phyloP scores from a whole-genome alignment of 345 rosid genomes.

The Anacardium occidentale region DNA sequence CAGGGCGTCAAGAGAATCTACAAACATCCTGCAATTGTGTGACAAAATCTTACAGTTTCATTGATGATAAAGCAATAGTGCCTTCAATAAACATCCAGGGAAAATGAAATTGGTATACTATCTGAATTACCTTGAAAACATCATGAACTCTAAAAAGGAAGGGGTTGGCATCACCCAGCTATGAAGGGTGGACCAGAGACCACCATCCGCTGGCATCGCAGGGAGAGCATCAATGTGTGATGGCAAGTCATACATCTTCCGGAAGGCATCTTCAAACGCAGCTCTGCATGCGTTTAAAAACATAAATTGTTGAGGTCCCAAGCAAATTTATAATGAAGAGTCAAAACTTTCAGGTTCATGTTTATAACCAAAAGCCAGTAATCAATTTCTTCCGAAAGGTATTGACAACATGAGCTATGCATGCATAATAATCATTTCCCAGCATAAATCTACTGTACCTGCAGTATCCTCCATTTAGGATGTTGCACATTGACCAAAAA shows the following conservation, averaged over 20 bases:
- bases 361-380: not conserved
- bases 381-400: not conserved
- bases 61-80: not conserved
- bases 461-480: conserved; percentile 72
- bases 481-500: conserved; percentile 80
- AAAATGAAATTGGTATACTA: not conserved
- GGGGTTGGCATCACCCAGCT: conserved; percentile 99
- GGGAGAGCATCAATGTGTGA: conserved; percentile 74
- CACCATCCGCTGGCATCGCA: conserved; percentile 93
- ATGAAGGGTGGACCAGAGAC: conserved; percentile 88
- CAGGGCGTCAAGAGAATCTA: conserved; percentile 81
- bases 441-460: conserved; percentile 38
- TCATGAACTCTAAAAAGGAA: conserved; percentile 82
- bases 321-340: not conserved
- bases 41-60: not conserved
- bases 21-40: conserved; percentile 70
- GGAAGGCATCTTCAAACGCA: conserved; percentile 72
- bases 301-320: not conserved
- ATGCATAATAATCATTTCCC: conserved; percentile 5
- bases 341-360: not conserved
- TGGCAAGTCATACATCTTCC: conserved; percentile 75
- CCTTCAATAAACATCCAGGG: not conserved
- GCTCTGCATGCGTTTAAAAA: conserved; percentile 46
- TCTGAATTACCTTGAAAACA: conserved; percentile 72
- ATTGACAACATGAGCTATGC: conserved; percentile 4